Evolutionary conservation across 2,329 filamentous ascomycete genomes (phyloP), one percentile per base, ranked within the genome.

Genomic region (Colletotrichum coccodes): DNA sequence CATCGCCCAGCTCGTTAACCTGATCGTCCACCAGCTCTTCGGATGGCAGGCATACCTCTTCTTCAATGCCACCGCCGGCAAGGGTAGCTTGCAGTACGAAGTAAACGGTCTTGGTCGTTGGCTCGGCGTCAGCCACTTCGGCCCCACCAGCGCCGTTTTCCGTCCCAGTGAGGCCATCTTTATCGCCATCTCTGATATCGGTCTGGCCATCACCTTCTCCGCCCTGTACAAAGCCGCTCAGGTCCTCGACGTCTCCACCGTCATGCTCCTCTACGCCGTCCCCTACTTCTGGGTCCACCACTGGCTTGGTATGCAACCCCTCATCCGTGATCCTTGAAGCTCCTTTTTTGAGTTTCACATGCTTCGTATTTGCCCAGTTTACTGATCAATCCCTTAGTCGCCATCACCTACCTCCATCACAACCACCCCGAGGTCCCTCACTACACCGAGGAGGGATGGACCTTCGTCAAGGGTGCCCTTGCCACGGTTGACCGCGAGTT

Each of bases 341-440:
- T 12, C 14, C n/a, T 16, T 12, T 3, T 50, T 57, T 21, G 32
- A 53, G 54, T 56, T 65, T 54, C 36, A 12, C 16, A 30, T 40
- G 18, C n/a, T 12, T 18, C 12, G 12, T 36, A 14, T 14, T 23
- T 36, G 36, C 30, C 4, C 40, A 36, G 28, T 36, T 16, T 34
- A 42, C 30, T 47, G 32, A 67, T 38, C 23, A n/a, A 36, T 44
- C 11, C 21, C 40, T 46, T 26, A 89, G 90, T 93, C 23, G 90
- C 90, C 71, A 93, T 93, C 76, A 93, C 91, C 54, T 93, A 92
- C 79, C 89, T 93, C 23, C 91, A 93, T 79, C 91, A 93, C 84
- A 91, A 89, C 63, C 88, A 92, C 76, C 81, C 80, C n/a, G 78
- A 81, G 38, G 73, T 80, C 32, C 83, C 85, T 3, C 84, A 89